phyloP scores from a whole-genome alignment of 2,329 filamentous ascomycete species.

The Cladosporium sp. region DNA sequence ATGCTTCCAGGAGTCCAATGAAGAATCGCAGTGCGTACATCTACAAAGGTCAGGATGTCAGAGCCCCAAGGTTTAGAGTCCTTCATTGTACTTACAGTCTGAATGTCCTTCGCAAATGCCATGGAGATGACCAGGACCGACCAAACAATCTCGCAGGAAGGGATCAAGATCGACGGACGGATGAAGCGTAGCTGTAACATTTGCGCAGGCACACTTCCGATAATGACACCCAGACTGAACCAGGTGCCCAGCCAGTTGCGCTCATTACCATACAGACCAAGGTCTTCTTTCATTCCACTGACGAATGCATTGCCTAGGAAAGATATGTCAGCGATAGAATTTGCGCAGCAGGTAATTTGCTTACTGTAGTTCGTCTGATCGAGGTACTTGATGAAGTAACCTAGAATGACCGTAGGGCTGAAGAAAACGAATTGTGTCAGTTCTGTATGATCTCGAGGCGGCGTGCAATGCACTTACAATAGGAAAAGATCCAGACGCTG shows the following conservation, averaged over 20 bases:
- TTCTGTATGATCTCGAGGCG: too few relatives aligned
- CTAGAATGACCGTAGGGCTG: not conserved
- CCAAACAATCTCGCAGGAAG: not conserved
- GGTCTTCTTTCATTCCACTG: conserved; percentile 54
- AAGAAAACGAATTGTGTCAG: not conserved
- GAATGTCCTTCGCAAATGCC: not conserved
- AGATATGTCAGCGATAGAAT: not conserved
- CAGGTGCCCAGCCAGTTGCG: conserved; percentile 42
- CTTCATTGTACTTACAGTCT: not conserved
- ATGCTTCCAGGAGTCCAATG: conserved; percentile 1
- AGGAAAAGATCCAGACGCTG: conserved; percentile 20
- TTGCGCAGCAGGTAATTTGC: not conserved
- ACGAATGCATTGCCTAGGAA: conserved; percentile 43
- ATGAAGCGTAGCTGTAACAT: conserved; percentile 3
- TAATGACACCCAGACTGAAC: conserved; percentile 41
- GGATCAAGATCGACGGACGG: not conserved
- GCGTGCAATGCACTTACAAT: conserved; percentile 9
- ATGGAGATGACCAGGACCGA: not conserved
- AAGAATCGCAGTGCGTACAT: not conserved
- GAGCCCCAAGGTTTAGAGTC: not conserved
- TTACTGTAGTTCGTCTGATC: not conserved
- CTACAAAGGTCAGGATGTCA: not conserved
- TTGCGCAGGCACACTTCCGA: conserved; percentile 37
- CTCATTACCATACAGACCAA: conserved; percentile 54
- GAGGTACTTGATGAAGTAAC: not conserved